Evolutionary conservation across 2,329 filamentous ascomycete genomes (phyloP).

Genomic region (Paecilomyces sp.): DNA sequence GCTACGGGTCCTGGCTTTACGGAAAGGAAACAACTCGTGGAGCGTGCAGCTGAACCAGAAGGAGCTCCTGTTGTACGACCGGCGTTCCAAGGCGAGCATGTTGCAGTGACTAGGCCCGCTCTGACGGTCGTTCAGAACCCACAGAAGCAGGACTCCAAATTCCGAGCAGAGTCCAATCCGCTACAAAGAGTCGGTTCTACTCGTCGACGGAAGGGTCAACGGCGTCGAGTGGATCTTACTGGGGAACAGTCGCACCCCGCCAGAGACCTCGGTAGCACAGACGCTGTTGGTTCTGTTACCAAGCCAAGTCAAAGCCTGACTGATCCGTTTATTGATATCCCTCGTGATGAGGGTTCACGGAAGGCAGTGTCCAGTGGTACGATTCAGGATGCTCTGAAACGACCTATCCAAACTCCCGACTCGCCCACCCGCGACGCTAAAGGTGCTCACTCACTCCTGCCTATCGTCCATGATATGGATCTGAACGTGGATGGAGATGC

Average conservation of each 20-base stretch:
- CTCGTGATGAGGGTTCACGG: background rate
- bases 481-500: constrained; percentile 57
- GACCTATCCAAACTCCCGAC: constrained; percentile 11
- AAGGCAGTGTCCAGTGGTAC: background rate
- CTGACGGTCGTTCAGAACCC: constrained; percentile 8
- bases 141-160: constrained; percentile 2
- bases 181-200: constrained; percentile 21
- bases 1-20: constrained; percentile 73
- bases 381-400: constrained; percentile 7
- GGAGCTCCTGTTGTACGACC: constrained; percentile 73
- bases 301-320: background rate
- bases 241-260: constrained; percentile 30
- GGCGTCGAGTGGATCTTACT: constrained; percentile 52
- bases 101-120: constrained; percentile 62
- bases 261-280: background rate
- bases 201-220: constrained; percentile 44
- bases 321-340: background rate
- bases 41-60: constrained; percentile 68
- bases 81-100: constrained; percentile 53
- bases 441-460: constrained; percentile 14
- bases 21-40: constrained; percentile 76
- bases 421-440: constrained; percentile 9
- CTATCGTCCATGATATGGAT: constrained; percentile 18
- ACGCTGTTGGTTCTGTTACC: background rate
- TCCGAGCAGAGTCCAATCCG: constrained; percentile 9